A percentile compares a stretch with the other conserved stretches of the same genome.
phyloP scores from a whole-genome alignment of 495 filamentous ascomycete genomes.

The Podospora anserina region DNA sequence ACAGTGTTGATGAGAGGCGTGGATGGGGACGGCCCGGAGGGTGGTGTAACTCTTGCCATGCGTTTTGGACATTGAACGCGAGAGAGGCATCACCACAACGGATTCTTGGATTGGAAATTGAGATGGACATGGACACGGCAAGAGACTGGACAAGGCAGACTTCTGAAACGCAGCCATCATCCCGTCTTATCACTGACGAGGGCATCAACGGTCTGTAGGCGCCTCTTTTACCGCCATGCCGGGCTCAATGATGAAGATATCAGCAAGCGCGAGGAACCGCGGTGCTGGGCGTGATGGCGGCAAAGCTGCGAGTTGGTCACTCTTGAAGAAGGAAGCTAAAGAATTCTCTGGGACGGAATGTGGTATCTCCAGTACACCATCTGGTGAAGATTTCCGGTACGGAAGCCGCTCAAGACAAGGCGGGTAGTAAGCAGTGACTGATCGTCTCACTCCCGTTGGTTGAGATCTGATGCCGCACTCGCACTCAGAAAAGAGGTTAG shows the following conservation, averaged over 20 bases:
- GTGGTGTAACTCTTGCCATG: slow-evolving; percentile 1
- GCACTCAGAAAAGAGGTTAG: background rate
- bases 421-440: background rate
- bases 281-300: no score
- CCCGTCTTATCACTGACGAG: no score
- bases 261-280: no score
- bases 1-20: background rate
- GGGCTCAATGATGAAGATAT: no score
- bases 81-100: no score
- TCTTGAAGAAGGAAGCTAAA: no score
- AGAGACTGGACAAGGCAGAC: background rate
- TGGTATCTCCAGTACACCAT: background rate
- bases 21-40: slow-evolving; percentile 3
- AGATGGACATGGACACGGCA: background rate
- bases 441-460: background rate
- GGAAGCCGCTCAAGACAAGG: background rate
- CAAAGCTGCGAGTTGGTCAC: no score
- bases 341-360: no score
- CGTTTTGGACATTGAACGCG: background rate
- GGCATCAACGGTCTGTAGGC: no score
- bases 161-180: background rate
- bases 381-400: background rate
- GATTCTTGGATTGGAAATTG: no score
- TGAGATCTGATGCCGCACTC: slow-evolving; percentile 1
- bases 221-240: no score